These are phyloP conservation scores for Magnaporthales sp. DNA, from an alignment of 2,329 filamentous ascomycete species.

Conservation along the genomic window DNA sequence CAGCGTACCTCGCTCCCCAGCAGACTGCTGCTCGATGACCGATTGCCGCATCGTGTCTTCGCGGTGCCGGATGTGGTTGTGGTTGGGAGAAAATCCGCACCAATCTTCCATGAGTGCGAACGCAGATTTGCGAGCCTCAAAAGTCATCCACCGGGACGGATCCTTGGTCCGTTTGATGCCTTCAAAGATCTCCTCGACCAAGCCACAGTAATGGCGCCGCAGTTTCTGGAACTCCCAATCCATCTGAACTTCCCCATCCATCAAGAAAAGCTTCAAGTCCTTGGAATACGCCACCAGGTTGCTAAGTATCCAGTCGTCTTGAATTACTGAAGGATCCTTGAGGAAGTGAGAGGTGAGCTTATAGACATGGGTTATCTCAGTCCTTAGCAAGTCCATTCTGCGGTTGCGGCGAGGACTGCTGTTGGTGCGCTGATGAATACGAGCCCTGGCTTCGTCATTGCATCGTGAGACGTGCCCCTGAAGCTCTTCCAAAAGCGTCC, in stretches of 20 bases:
- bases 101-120: slow-evolving; percentile 98
- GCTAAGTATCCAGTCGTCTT: slow-evolving; percentile 82
- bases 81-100: slow-evolving; percentile 95
- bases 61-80: slow-evolving; percentile 67
- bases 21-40: slow-evolving; percentile 68
- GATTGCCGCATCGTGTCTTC: slow-evolving; percentile 85
- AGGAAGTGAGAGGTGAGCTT: slow-evolving; percentile 88
- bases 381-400: slow-evolving; percentile 78
- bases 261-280: slow-evolving; percentile 87
- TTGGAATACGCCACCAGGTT: slow-evolving; percentile 87
- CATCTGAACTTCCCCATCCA: slow-evolving; percentile 88
- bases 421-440: slow-evolving; percentile 77
- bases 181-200: slow-evolving; percentile 89
- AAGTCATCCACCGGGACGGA: slow-evolving; percentile 90
- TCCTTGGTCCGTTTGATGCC: slow-evolving; percentile 81
- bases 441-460: slow-evolving; percentile 78
- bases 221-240: slow-evolving; percentile 92
- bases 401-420: slow-evolving; percentile 76
- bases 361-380: slow-evolving; percentile 94
- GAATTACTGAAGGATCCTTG: slow-evolving; percentile 66
- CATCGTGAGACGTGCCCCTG: slow-evolving; percentile 80
- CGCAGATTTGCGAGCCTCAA: slow-evolving; percentile 89
- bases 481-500: slow-evolving; percentile 79
- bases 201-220: slow-evolving; percentile 84
- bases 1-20: slow-evolving; percentile 66